Percentiles rank a stretch among this genome's conserved stretches.
phyloP scores from a whole-genome alignment of 2,329 filamentous ascomycete genomes.

The Pyricularia sp. region DNA sequence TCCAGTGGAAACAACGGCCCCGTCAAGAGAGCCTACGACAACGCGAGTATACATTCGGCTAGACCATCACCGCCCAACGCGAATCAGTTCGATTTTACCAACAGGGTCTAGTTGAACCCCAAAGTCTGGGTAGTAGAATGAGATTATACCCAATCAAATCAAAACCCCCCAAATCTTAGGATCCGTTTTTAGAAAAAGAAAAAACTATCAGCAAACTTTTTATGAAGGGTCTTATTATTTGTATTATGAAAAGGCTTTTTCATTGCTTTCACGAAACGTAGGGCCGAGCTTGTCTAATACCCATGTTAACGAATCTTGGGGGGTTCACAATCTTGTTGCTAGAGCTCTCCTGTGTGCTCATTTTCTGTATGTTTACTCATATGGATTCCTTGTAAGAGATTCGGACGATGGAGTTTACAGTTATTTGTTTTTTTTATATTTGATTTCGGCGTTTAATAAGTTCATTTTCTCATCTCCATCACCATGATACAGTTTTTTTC shows the following conservation, averaged over 20 bases:
- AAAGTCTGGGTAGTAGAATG: not conserved
- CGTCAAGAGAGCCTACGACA: not conserved
- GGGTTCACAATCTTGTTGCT: not conserved
- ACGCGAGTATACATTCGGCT: not conserved
- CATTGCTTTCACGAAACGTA: not conserved
- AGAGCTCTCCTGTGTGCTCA: not conserved
- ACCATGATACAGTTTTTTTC: not conserved
- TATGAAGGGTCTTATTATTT: not conserved
- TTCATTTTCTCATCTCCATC: not conserved
- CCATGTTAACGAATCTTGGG: not conserved
- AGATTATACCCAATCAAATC: not conserved
- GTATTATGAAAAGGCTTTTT: not conserved
- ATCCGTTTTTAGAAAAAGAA: not conserved
- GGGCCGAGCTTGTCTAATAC: not conserved
- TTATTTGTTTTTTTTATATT: not conserved
- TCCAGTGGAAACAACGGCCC: not conserved
- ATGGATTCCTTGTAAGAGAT: not conserved
- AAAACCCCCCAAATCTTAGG: not conserved
- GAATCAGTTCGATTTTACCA: not conserved
- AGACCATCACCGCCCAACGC: not conserved
- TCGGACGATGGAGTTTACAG: not conserved
- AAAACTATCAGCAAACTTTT: not conserved
- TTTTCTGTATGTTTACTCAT: not conserved
- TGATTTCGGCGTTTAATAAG: not conserved
- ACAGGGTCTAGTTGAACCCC: not conserved